Base-by-base conservation (phyloP, 116 monocot genomes). In the Dioscorea cayenensis region DNA sequence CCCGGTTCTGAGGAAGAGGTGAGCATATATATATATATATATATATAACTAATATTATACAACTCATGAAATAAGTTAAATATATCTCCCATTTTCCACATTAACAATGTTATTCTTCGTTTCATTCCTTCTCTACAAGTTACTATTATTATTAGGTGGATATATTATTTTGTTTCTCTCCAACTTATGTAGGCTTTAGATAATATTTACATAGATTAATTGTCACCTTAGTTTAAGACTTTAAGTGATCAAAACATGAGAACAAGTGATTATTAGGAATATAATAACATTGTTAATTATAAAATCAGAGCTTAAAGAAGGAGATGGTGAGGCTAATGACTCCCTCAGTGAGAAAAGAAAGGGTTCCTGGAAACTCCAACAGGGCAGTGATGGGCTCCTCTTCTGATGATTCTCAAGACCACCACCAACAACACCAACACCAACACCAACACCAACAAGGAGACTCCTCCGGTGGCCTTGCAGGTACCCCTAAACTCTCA, bases 1-100 rank as follows among this genome's bases (percentile, higher is more conserved):
- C 88, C 80, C 10, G 73, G 82, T 62, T 88, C 91, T 4, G 84
- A 88, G 64, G 88, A 88, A 32, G 88, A 91, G 82, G 94, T 86
- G 72, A 35, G 27, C 19, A 55, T 55, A 0, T 32, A 32, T 32
- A 32, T 32, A 32, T 1, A 32, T 32, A 32, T 32, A 32, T 25
- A 25, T 25, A 25, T 25, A 25, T 25, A 25, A n/a, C n/a, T 25
- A 0, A 25, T 25, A 25, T 25, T 25, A 0, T 25, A 25, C 25
- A 1, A 32, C 32, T 32, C 32, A 32, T 2, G 32, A 32, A 3
- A 32, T 32, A 3, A 32, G 32, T 32, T 32, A 3, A 1, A 4
- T 32, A 32, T 32, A 2, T 32, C 32, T 32, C 4, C 32, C 32
- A 32, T 32, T 32, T 32, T 32, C 32, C 32, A 32, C 32, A 32